Evolutionary conservation across 495 filamentous ascomycete species (phyloP).

Genomic region (Pyrenula aspistea): DNA sequence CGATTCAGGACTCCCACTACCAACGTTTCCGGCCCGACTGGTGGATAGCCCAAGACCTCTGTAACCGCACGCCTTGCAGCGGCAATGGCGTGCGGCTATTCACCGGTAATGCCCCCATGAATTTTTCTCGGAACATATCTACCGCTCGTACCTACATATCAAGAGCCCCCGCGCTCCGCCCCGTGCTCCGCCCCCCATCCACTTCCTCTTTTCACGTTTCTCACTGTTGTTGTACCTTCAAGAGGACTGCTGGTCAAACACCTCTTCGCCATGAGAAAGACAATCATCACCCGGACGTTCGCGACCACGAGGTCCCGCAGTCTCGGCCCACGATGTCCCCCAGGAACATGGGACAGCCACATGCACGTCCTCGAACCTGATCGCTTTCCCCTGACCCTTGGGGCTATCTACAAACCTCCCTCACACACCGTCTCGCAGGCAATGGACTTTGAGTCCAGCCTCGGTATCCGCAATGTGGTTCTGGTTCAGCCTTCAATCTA

Average conservation of each 20-base stretch:
- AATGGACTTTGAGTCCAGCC: slow-evolving; percentile 23
- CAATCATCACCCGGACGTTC: not conserved
- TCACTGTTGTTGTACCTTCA: not conserved
- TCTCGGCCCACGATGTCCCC: slow-evolving; percentile 17
- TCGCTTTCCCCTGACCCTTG: slow-evolving; percentile 21
- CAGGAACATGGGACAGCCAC: slow-evolving; percentile 36
- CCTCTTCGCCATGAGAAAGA: not conserved
- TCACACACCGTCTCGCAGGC: slow-evolving; percentile 26
- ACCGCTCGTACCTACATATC: too few species aligned
- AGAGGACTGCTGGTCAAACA: not conserved
- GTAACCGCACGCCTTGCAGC: too few species aligned
- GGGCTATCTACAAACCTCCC: slow-evolving; percentile 26
- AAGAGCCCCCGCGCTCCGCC: too few species aligned
- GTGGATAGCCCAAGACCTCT: too few species aligned
- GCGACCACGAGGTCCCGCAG: not conserved
- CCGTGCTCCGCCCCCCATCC: too few species aligned
- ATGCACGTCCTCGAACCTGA: slow-evolving; percentile 39
- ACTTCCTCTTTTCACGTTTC: too few species aligned
- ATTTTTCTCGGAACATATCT: too few species aligned
- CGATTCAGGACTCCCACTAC: too few species aligned
- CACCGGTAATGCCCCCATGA: too few species aligned
- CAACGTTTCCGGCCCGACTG: too few species aligned
- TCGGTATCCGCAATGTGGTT: slow-evolving; percentile 30
- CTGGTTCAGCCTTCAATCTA: slow-evolving; percentile 41
- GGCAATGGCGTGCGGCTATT: too few species aligned